Evolutionary conservation across 305 asterid species (phyloP).

Genomic region (Plantago lanceolata): DNA sequence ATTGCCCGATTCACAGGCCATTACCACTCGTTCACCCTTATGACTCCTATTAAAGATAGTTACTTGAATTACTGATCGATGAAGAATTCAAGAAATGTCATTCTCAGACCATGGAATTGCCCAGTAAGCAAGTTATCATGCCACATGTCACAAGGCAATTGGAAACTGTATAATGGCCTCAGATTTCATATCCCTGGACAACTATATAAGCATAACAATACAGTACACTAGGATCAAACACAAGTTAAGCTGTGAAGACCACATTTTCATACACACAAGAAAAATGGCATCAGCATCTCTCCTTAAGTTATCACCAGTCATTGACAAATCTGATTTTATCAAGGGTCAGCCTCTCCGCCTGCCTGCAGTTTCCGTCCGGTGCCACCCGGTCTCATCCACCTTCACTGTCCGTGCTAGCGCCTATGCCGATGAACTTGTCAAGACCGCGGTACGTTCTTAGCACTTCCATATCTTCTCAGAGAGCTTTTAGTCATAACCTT

Average conservation of each 20-base stretch:
- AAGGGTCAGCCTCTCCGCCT: constrained; percentile 43
- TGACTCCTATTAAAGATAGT: no score
- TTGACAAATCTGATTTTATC: constrained; percentile 47
- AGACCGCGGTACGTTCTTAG: constrained; percentile 44
- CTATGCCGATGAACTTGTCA: constrained; percentile 54
- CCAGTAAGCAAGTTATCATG: constrained; percentile 25
- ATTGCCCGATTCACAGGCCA: no score
- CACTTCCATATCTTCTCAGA: no score
- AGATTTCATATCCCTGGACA: constrained; percentile 43
- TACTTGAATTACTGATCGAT: not conserved
- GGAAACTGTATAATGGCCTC: constrained; percentile 51
- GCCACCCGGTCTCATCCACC: constrained; percentile 36
- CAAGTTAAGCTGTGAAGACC: not conserved
- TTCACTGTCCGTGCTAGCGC: constrained; percentile 48
- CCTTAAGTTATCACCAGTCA: constrained; percentile 56
- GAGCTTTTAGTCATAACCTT: no score
- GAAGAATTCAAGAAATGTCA: no score
- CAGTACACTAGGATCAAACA: constrained; percentile 4
- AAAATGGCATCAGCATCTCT: constrained; percentile 59
- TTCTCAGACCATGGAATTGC: not conserved
- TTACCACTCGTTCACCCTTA: no score
- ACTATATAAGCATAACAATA: constrained; percentile 26
- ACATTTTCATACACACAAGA: not conserved
- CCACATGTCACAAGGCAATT: constrained; percentile 46
- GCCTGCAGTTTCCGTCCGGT: constrained; percentile 39